phyloP scores from a whole-genome alignment of 2,329 filamentous ascomycete genomes.

The Alternaria solani region DNA sequence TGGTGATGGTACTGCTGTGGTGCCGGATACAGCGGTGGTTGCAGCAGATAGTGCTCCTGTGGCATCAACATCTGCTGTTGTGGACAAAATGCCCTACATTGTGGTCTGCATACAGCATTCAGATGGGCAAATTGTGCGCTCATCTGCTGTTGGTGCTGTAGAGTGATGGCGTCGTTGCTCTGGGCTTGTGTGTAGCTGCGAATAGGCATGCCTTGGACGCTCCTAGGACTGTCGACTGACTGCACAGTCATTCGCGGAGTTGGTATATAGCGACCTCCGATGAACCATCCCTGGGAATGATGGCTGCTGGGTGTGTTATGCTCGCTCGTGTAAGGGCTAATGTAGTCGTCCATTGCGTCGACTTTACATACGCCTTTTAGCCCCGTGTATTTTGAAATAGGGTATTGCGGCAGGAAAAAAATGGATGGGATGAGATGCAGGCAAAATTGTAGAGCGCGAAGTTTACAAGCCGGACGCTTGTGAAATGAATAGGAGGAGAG shows the following conservation, averaged over 20 bases:
- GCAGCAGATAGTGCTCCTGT: not conserved
- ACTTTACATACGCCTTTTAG: not conserved
- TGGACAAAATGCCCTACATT: not conserved
- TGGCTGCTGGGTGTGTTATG: not conserved
- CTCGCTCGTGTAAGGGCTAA: not conserved
- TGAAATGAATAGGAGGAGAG: not conserved
- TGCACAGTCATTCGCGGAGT: not conserved
- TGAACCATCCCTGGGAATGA: not conserved
- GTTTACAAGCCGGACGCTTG: not conserved
- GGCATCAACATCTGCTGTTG: not conserved
- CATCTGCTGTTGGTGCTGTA: not conserved
- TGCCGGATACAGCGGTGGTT: not conserved
- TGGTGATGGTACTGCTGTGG: not conserved
- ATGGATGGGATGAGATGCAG: not conserved
- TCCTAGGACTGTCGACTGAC: not conserved
- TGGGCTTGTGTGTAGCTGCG: not conserved
- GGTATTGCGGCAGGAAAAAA: not conserved
- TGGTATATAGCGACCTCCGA: not conserved
- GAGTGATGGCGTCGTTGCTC: not conserved
- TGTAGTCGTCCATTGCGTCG: slow-evolving; percentile 1
- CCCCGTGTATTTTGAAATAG: not conserved
- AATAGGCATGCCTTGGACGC: not conserved
- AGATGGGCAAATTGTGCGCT: not conserved
- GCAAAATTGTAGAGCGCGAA: not conserved
- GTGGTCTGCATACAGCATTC: not conserved